phyloP scores from a whole-genome alignment of 2,329 filamentous ascomycete genomes.

The Colletotrichum musae region DNA sequence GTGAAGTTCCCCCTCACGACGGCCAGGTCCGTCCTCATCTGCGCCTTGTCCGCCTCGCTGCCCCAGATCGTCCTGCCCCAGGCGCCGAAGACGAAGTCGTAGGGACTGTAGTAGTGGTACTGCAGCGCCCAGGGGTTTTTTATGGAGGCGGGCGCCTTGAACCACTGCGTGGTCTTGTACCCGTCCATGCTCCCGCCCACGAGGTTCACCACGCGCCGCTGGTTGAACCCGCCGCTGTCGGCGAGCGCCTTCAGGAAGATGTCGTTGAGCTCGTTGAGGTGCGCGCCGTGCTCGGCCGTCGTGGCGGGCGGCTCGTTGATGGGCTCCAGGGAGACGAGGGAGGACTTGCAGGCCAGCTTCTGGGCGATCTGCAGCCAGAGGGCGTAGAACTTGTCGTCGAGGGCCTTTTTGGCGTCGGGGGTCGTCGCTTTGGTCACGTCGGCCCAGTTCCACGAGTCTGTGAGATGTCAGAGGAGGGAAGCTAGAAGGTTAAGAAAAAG shows the following conservation, averaged over 20 bases:
- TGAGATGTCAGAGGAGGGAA: background rate
- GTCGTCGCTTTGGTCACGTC: slow-evolving; percentile 58
- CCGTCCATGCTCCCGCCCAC: slow-evolving; percentile 64
- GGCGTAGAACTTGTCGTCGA: slow-evolving; percentile 69
- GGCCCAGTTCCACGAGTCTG: slow-evolving; percentile 71
- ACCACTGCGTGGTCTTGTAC: slow-evolving; percentile 68
- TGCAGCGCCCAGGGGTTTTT: slow-evolving; percentile 72
- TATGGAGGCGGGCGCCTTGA: slow-evolving; percentile 62
- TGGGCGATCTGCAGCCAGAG: slow-evolving; percentile 72
- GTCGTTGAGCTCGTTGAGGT: slow-evolving; percentile 69
- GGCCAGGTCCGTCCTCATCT: slow-evolving; percentile 64
- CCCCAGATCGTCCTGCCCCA: slow-evolving; percentile 76
- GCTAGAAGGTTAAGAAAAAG: background rate
- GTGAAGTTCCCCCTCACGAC: slow-evolving; percentile 68
- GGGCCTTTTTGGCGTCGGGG: slow-evolving; percentile 62
- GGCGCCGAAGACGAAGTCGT: slow-evolving; percentile 62
- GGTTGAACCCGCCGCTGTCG: slow-evolving; percentile 69
- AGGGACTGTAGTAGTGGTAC: slow-evolving; percentile 74
- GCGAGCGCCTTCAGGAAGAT: slow-evolving; percentile 69
- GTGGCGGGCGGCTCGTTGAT: slow-evolving; percentile 72
- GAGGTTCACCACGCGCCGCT: slow-evolving; percentile 68
- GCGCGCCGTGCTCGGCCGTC: slow-evolving; percentile 63
- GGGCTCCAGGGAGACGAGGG: slow-evolving; percentile 68
- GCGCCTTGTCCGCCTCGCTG: slow-evolving; percentile 65
- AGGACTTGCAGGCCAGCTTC: slow-evolving; percentile 68